Percentiles rank a stretch among this genome's conserved stretches.
Evolutionary conservation across 768 basidiomycete species (phyloP).

Genomic region (Dioszegia crocea): DNA sequence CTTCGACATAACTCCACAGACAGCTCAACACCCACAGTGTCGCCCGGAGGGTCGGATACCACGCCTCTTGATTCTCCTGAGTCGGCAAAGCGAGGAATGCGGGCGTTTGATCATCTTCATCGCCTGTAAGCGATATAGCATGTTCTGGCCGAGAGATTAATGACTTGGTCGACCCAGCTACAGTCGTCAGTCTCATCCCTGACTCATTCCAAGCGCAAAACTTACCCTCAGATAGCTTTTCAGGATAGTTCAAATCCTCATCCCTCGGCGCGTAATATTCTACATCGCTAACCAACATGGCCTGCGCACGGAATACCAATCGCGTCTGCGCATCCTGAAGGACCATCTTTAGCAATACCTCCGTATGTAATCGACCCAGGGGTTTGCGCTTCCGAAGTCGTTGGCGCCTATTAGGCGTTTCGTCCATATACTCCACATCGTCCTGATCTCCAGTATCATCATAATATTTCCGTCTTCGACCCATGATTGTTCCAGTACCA

Average conservation of each 20-base stretch:
- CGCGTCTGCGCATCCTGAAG: conserved; percentile 94
- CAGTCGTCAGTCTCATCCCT: background rate
- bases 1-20: conserved; percentile 87
- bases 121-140: conserved; percentile 23
- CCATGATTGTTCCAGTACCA: background rate
- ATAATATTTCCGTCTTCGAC: background rate
- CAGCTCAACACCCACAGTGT: conserved; percentile 89
- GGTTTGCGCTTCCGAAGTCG: conserved; percentile 21
- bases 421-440: background rate
- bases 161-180: conserved; percentile 9
- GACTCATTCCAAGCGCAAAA: no score
- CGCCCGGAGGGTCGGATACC: conserved; percentile 85
- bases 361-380: conserved; percentile 67
- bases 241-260: conserved; percentile 82
- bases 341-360: conserved; percentile 77
- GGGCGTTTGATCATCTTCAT: conserved; percentile 54
- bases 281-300: conserved; percentile 83
- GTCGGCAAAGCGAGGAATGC: conserved; percentile 65
- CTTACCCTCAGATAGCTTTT: conserved; percentile 52
- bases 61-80: conserved; percentile 71
- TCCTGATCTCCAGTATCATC: background rate
- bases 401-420: background rate
- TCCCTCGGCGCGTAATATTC: conserved; percentile 69
- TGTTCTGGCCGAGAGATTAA: conserved; percentile 6
- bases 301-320: conserved; percentile 92